These are phyloP conservation scores for Thelonectria blattea DNA, from an alignment of 2,329 filamentous ascomycete species.

Conservation along the genomic window DNA sequence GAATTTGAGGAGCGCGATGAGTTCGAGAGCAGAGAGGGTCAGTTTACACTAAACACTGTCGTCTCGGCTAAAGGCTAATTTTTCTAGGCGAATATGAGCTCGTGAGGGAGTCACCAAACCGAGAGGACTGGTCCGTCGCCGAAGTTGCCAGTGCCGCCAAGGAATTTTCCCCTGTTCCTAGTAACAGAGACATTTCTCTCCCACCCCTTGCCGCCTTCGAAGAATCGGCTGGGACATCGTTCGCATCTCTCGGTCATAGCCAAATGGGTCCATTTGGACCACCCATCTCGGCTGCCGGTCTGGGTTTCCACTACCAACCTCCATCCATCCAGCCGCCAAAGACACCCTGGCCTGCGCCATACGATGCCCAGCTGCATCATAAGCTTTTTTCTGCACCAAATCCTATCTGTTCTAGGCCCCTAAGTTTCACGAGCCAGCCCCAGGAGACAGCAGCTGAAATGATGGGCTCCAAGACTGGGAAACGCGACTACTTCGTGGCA, in stretches of 20 bases:
- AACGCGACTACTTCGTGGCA: slow-evolving; percentile 48
- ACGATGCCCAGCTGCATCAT: neutral
- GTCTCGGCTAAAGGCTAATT: slow-evolving; percentile 19
- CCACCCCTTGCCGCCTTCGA: neutral
- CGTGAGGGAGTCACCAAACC: neutral
- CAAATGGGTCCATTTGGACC: neutral
- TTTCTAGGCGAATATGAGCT: slow-evolving; percentile 13
- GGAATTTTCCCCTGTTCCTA: neutral
- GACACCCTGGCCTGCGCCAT: slow-evolving; percentile 1
- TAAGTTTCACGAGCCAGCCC: neutral
- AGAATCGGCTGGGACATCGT: neutral
- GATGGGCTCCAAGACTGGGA: slow-evolving; percentile 46
- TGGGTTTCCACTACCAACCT: slow-evolving; percentile 2
- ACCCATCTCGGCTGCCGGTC: neutral
- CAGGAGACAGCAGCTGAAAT: slow-evolving; percentile 31
- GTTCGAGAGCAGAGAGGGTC: slow-evolving; percentile 29
- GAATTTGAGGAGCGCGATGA: slow-evolving; percentile 34
- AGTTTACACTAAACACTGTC: neutral
- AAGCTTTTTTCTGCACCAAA: slow-evolving; percentile 31
- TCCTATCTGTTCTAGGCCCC: slow-evolving; percentile 15
- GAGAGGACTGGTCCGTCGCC: neutral
- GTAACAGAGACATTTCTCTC: neutral
- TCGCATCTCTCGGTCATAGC: neutral
- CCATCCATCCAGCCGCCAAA: slow-evolving; percentile 15
- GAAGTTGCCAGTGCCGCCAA: neutral